phyloP scores from a whole-genome alignment of 225 moss, liverwort and hornwort genomes.

The Asterella californica region DNA sequence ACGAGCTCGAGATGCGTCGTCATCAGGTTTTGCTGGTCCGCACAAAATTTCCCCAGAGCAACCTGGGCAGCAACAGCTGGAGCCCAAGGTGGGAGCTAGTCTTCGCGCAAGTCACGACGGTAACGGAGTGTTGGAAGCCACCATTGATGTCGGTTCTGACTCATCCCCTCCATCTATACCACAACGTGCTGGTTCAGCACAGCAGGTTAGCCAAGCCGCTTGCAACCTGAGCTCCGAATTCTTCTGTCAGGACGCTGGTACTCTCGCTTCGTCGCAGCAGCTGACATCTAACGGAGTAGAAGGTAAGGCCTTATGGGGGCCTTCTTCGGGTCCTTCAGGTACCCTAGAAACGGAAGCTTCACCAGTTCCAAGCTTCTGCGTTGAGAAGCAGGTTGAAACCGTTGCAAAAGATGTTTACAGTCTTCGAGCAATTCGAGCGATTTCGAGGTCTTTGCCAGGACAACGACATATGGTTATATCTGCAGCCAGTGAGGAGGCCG shows the following conservation, averaged over 20 bases:
- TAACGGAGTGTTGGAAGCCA: neutral
- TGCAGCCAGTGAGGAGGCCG: neutral
- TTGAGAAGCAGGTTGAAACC: slow-evolving; percentile 5
- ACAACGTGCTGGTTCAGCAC: neutral
- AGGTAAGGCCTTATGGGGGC: neutral
- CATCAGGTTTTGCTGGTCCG: neutral
- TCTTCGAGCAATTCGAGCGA: slow-evolving; percentile 21
- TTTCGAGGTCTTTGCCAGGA: slow-evolving; percentile 18
- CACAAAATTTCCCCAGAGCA: neutral
- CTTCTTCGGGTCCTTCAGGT: neutral
- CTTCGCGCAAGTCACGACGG: neutral
- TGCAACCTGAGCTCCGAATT: neutral
- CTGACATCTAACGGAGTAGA: neutral
- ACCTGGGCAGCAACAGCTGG: neutral
- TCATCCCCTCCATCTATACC: neutral
- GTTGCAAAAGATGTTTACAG: slow-evolving; percentile 20
- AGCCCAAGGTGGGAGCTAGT: neutral
- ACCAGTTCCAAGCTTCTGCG: neutral
- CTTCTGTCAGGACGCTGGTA: neutral
- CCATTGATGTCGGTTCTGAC: neutral
- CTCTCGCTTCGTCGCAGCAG: neutral
- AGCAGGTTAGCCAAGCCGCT: neutral
- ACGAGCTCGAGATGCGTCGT: slow-evolving; percentile 18
- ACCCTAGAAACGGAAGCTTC: neutral
- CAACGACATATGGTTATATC: neutral